These are phyloP conservation scores for Microsporum canis DNA, from an alignment of 2,329 filamentous ascomycete genomes.

Conservation along the genomic window DNA sequence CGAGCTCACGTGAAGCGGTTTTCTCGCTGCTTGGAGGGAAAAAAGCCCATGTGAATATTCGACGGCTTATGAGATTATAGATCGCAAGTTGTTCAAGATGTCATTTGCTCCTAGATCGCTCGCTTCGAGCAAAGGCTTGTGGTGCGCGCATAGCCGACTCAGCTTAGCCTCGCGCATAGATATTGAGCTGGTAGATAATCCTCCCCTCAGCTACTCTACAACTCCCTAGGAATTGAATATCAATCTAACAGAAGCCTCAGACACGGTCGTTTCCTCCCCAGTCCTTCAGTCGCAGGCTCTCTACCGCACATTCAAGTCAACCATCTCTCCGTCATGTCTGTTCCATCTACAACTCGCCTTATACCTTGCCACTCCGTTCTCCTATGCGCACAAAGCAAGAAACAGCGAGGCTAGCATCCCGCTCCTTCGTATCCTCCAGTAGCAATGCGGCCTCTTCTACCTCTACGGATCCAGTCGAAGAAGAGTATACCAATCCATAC, in stretches of 20 bases:
- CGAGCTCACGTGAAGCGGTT: not conserved
- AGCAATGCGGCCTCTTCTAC: not conserved
- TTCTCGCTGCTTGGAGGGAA: not conserved
- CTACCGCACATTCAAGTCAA: not conserved
- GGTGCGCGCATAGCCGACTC: not conserved
- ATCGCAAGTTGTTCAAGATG: not conserved
- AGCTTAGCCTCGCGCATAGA: not conserved
- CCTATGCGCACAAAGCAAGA: not conserved
- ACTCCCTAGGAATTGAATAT: not conserved
- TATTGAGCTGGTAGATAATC: not conserved
- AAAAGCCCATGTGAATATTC: not conserved
- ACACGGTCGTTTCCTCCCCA: not conserved
- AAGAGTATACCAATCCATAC: conserved; percentile 45
- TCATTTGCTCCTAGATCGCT: not conserved
- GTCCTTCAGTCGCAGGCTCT: not conserved
- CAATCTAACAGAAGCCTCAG: not conserved
- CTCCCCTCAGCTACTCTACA: not conserved
- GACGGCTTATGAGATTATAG: not conserved
- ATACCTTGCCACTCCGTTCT: not conserved
- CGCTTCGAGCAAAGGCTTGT: conserved; percentile 7
- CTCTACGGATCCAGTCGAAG: not conserved
- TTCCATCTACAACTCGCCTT: not conserved
- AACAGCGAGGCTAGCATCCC: not conserved
- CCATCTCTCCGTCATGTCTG: not conserved
- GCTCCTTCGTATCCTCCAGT: not conserved